Evolutionary conservation across 2,329 filamentous ascomycete genomes (phyloP).

Genomic region (Alternaria infectoria): DNA sequence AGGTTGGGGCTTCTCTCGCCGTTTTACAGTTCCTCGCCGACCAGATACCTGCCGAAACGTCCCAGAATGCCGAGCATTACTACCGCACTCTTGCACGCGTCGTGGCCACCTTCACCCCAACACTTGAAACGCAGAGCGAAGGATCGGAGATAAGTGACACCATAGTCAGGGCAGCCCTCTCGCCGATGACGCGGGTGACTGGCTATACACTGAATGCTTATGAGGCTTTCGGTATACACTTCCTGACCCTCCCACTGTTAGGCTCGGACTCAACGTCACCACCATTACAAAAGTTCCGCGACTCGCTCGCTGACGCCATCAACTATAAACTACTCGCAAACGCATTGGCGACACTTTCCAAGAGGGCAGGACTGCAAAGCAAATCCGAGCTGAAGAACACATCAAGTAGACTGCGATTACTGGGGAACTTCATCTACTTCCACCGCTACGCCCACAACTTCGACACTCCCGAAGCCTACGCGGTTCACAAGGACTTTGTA

Average conservation of each 20-base stretch:
- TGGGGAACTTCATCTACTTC: constrained; percentile 66
- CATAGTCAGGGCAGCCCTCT: constrained; percentile 31
- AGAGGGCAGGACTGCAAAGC: constrained; percentile 29
- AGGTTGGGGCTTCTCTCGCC: constrained; percentile 18
- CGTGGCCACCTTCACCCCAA: constrained; percentile 21
- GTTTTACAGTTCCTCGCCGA: constrained; percentile 39
- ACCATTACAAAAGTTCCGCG: constrained; percentile 33
- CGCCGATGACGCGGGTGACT: constrained; percentile 42
- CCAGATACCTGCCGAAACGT: constrained; percentile 43
- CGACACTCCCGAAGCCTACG: constrained; percentile 46
- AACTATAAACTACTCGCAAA: constrained; percentile 57
- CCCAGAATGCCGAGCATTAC: constrained; percentile 39
- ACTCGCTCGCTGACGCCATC: constrained; percentile 54
- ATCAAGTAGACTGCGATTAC: constrained; percentile 60
- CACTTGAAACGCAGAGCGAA: not conserved
- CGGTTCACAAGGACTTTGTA: constrained; percentile 61
- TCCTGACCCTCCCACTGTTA: constrained; percentile 51
- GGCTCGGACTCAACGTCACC: constrained; percentile 33
- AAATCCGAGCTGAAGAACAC: constrained; percentile 41
- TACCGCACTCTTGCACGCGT: constrained; percentile 40
- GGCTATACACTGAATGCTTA: constrained; percentile 47
- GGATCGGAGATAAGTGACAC: constrained; percentile 12
- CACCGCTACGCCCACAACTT: constrained; percentile 57
- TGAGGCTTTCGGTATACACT: constrained; percentile 49
- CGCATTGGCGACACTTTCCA: constrained; percentile 40